Evolutionary conservation across 2,329 filamentous ascomycete genomes (phyloP), one percentile per base, ranked within the genome.

Genomic region (Fusarium sp.): DNA sequence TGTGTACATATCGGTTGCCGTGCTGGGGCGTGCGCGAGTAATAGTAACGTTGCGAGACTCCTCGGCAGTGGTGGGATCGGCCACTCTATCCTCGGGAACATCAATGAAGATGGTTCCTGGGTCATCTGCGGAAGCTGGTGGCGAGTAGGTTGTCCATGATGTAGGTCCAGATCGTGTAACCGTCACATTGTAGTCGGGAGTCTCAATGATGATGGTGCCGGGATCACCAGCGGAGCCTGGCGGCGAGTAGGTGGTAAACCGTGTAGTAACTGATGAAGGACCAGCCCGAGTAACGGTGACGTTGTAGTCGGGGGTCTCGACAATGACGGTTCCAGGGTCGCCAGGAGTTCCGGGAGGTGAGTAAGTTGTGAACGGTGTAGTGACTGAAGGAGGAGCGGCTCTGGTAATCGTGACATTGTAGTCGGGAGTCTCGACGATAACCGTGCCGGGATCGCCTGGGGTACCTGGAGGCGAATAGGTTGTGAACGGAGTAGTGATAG

Each of bases 161-260:
- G 20, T 56, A 6, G 59, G 39, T 13, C 59, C 59, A 34, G 59
- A 32, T 25, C 41, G 41, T 4, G 61, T 64, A 30, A 64, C 32
- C 10, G 61, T 64, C 23, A 64, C 61, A 8, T 56, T 64, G 14
- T 35, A 56, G 13, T 62, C 65, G 14, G 71, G 71, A 8, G 71
- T 72, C 27, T 74, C 64, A 10, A 74, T 57, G 2, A 74, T 32
- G 13, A 74, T 59, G 10, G 72, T 74, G 5, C 72, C 71, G n/a
- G 71, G 71, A 18, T 74, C 71, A 6, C 64, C 71, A 6, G 56
- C 18, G 11, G 71, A 48, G 2, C 45, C 67, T 9, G 71, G 71
- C 20, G 71, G 71, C 18, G 32, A 27, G 20, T 62, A 62, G 6
- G 59, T 62, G 7, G 59, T 62, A 20, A 48, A 48, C 7, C n/a